Evolutionary conservation across 2,329 filamentous ascomycete species (phyloP).

Genomic region (Trichophyton verrucosum): DNA sequence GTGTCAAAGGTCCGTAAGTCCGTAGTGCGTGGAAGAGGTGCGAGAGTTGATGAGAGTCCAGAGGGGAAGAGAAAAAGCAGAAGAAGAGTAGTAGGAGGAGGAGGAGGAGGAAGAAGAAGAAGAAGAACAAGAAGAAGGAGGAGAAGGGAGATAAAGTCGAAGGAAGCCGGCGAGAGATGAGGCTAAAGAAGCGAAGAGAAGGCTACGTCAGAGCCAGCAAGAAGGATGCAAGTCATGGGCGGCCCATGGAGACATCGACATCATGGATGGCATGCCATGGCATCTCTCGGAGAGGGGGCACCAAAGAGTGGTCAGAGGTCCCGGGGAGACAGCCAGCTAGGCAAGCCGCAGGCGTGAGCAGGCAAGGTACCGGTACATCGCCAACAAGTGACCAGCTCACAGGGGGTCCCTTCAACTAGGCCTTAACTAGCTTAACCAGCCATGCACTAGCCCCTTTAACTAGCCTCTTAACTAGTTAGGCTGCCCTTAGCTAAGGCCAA

Average conservation of each 20-base stretch:
- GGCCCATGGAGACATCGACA: no score
- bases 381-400: neutral
- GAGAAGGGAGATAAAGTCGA: neutral
- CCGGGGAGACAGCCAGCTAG: neutral
- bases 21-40: no score
- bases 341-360: neutral
- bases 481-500: neutral
- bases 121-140: neutral
- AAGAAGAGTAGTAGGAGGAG: neutral
- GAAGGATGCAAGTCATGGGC: neutral
- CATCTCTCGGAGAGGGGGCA: neutral
- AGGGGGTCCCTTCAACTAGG: neutral
- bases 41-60: no score
- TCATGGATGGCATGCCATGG: neutral
- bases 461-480: neutral
- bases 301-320: neutral
- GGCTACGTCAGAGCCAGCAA: neutral
- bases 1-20: no score
- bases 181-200: neutral
- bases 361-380: neutral
- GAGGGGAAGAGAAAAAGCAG: no score
- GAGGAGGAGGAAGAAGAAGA: neutral
- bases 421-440: neutral
- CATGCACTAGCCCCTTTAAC: neutral
- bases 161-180: no score